These are phyloP conservation scores for Wallacemonas sp. DNA, from an alignment of 208 protist species.

Conservation along the genomic window DNA sequence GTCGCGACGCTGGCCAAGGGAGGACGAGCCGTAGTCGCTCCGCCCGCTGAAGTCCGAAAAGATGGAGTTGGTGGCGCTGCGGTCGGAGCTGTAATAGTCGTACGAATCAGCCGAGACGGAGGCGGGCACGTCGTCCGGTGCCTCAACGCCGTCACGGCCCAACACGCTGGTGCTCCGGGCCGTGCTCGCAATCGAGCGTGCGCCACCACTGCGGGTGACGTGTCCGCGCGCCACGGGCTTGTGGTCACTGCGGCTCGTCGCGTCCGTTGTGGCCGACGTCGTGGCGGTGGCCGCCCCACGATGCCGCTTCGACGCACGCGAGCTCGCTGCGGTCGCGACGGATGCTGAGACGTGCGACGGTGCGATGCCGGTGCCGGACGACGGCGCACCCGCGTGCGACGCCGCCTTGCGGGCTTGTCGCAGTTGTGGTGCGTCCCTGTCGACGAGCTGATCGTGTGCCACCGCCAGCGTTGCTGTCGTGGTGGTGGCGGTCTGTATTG, in stretches of 20 bases:
- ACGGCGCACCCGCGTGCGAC: too few species aligned
- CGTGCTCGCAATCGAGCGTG: too few species aligned
- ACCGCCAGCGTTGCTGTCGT: too few species aligned
- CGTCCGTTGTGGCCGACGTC: too few species aligned
- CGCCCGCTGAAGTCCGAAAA: constrained; percentile 10
- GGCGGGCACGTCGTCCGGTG: neutral
- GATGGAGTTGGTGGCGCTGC: constrained; percentile 2
- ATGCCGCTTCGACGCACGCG: neutral
- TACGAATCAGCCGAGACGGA: neutral
- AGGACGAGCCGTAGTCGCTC: constrained; percentile 5
- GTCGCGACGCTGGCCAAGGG: neutral
- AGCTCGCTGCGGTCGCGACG: neutral
- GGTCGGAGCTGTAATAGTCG: neutral
- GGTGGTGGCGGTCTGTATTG: too few species aligned
- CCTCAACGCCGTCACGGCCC: neutral
- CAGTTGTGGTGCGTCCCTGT: too few species aligned
- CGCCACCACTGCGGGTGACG: neutral
- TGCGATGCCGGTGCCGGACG: too few species aligned
- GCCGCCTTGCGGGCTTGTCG: too few species aligned
- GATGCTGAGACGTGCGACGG: neutral
- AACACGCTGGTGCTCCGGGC: too few species aligned
- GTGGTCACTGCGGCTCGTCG: neutral
- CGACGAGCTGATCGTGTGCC: too few species aligned
- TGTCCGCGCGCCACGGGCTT: neutral
- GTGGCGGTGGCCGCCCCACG: neutral